Base-by-base conservation (phyloP, 306 rosid species). In the Erythrophleum fordii region DNA sequence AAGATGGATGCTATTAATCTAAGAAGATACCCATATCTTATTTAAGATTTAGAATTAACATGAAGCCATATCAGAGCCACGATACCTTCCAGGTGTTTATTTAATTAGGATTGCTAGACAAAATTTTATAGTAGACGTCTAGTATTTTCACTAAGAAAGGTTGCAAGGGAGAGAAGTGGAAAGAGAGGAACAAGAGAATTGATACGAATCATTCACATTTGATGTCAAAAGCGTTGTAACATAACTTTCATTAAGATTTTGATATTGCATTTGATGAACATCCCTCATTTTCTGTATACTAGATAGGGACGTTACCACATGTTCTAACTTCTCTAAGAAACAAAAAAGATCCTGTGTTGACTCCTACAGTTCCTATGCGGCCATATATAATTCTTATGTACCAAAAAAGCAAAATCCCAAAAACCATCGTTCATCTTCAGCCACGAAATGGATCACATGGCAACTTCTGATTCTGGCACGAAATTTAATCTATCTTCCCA, bases 401-500 rank as follows among this genome's bases (percentile, higher is more conserved):
- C 94, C 79, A 82, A 78, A 81, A 83, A 82, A 26, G 75, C 55
- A 65, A 74, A 44, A 65, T 16, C 89, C 82, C 83, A 65, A 84
- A 90, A 89, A 82, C 51, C 62, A 69, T 42, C 34, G 59, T 79
- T 37, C 60, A 75, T 79, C 42, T 75, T 69, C 58, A 42, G 56
- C 80, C 81, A 23, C 39, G 73, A 60, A 44, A 23, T 73, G 9
- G 2, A 20, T 88, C 86, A 93, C 87, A 93, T 89, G 80, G 97
- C 97, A 20, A 93, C 86, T 84, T 88, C 93, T n/a, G 97, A 85
- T 79, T 88, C 99, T 0, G 90, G 77, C 83, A 88, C 91, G 55
- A 87, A 87, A 79, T 46, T 89, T 64, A 86, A 83, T 74, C 97
- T 89, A 3, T 88, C 97, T 76, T 93, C 99, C 99, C 99, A 96